Evolutionary conservation across 2,329 filamentous ascomycete species (phyloP).

Genomic region (Waltergamsia citrina): DNA sequence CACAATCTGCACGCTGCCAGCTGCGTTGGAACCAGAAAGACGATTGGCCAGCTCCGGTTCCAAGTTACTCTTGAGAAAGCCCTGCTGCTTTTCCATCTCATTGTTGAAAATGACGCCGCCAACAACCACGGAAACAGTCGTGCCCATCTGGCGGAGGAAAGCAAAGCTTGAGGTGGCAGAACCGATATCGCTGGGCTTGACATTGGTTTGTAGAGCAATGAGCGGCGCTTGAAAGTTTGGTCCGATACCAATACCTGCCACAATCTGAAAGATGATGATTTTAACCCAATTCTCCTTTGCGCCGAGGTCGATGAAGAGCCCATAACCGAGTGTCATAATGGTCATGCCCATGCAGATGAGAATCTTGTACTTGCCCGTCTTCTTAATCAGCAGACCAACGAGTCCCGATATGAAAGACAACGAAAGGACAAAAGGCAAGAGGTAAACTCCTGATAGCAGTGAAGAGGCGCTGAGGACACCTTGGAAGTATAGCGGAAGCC

Average conservation of each 20-base stretch:
- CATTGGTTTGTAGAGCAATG: slow-evolving; percentile 56
- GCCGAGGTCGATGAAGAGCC: slow-evolving; percentile 53
- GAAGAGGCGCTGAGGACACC: slow-evolving; percentile 59
- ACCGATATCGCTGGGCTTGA: slow-evolving; percentile 55
- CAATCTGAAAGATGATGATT: slow-evolving; percentile 51
- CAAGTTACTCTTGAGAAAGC: slow-evolving; percentile 36
- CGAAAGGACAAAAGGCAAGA: slow-evolving; percentile 61
- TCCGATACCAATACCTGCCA: slow-evolving; percentile 55
- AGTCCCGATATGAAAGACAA: slow-evolving; percentile 53
- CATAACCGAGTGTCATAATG: slow-evolving; percentile 55
- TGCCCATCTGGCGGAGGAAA: slow-evolving; percentile 61
- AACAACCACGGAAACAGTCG: slow-evolving; percentile 58
- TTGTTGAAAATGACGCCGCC: slow-evolving; percentile 78
- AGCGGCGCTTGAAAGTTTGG: slow-evolving; percentile 62
- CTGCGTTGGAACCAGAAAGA: slow-evolving; percentile 50
- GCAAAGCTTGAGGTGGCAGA: slow-evolving; percentile 57
- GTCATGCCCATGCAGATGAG: slow-evolving; percentile 49
- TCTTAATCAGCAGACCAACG: slow-evolving; percentile 47
- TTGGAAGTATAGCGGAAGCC: slow-evolving; percentile 80
- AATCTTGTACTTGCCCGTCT: slow-evolving; percentile 56
- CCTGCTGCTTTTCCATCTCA: slow-evolving; percentile 49
- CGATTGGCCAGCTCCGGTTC: slow-evolving; percentile 35
- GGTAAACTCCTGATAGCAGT: slow-evolving; percentile 63
- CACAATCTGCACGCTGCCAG: slow-evolving; percentile 50
- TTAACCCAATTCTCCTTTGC: slow-evolving; percentile 43